Evolutionary conservation across 768 basidiomycete species (phyloP), one percentile per base, ranked within the genome.

Genomic region (Pleurotus eryngii): DNA sequence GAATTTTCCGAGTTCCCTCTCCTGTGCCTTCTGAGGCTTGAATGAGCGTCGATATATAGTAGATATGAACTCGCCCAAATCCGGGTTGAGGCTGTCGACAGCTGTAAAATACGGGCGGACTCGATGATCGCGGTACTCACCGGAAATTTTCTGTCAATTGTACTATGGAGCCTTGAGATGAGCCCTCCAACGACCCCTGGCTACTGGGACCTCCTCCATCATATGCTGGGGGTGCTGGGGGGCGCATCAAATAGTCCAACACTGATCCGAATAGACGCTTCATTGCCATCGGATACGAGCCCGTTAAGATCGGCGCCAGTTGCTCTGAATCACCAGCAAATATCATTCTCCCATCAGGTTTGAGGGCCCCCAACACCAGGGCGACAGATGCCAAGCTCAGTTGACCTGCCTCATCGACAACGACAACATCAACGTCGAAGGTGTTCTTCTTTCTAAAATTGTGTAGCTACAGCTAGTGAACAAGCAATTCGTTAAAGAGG

Each of bases 371-470:
- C 35, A 81, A 64, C 1, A 81, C 80, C 5, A 82, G 65, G 5
- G 80, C 72, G 8, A 78, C 68, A 3, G 75, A 72, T 38, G 73
- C 73, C n/a, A 82, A 63, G 1, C 77, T 70, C 4, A 82, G 73
- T 64, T 82, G 81, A 5, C 80, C 78, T 2, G 80, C 81, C 66
- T 82, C 81, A 58, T 82, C 81, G 18, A 80, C 71, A 22, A 81
- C 68, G 12, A 79, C 67, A 45, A 70, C 72, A 61, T 81, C 79
- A 4, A 77, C 76, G 38, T 70, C 68, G 49, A 80, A 64, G 8
- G 66, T 61, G 50, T 70, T 59, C 22, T 67, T 64, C 59, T 76
- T 80, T 37, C 76, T 72, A 59, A 81, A 81, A 57, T 79, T 79
- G 59, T 75, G 79, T 5, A 82, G 64, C 78, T 82, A 59, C 15